These are phyloP conservation scores for Euphorbia peplus DNA, from an alignment of 345 rosid genomes.

Conservation along the genomic window DNA sequence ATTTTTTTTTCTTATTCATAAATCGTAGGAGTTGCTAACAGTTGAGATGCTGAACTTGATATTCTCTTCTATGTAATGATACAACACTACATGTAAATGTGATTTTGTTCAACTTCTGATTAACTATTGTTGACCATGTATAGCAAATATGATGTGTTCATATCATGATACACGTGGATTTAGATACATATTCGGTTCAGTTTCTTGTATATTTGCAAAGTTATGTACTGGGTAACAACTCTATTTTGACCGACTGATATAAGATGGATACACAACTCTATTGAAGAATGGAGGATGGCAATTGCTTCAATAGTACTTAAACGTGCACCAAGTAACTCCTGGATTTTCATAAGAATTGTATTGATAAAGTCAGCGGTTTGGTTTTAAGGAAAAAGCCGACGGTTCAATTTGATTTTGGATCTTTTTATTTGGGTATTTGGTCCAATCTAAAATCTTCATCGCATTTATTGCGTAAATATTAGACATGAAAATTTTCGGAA, in stretches of 20 bases:
- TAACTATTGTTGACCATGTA: neutral
- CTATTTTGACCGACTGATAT: neutral
- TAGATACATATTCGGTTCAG: neutral
- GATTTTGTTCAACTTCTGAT: constrained; percentile 14
- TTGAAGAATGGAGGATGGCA: neutral
- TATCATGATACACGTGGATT: neutral
- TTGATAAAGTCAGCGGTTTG: too few relatives aligned
- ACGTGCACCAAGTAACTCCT: neutral
- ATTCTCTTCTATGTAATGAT: constrained; percentile 1
- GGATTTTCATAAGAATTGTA: neutral
- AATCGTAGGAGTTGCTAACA: neutral
- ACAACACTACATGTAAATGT: neutral
- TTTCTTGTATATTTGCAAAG: neutral
- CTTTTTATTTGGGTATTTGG: too few relatives aligned
- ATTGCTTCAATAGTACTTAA: neutral
- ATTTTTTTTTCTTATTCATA: too few relatives aligned
- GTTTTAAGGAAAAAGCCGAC: too few relatives aligned
- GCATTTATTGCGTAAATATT: too few relatives aligned
- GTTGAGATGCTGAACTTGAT: constrained; percentile 8
- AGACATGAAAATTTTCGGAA: too few relatives aligned
- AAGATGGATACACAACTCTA: neutral
- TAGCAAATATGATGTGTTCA: neutral
- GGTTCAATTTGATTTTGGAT: too few relatives aligned
- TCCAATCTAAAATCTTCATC: too few relatives aligned
- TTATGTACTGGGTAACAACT: neutral